A percentile compares a stretch with the other conserved stretches of the same genome.
Evolutionary conservation across 345 rosid genomes (phyloP).

Genomic region (Linum usitatissimum): DNA sequence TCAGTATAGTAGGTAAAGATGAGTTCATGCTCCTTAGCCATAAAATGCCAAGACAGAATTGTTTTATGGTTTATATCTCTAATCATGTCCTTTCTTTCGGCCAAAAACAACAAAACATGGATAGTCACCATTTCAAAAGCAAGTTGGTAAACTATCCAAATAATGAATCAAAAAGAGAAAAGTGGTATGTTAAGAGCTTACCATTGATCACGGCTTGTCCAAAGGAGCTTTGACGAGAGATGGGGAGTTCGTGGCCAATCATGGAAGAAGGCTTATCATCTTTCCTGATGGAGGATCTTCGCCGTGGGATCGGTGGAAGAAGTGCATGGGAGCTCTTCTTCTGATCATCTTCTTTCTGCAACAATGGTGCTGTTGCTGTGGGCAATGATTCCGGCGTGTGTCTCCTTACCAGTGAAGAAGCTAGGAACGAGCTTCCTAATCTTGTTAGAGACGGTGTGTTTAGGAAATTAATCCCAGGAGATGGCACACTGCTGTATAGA

Average conservation of each 20-base stretch:
- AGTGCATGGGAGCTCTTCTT: constrained; percentile 38
- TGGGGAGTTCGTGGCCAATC: constrained; percentile 43
- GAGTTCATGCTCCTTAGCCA: no score
- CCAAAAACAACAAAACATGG: background rate
- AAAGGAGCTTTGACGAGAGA: constrained; percentile 51
- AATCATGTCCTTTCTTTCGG: no score
- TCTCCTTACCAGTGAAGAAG: constrained; percentile 49
- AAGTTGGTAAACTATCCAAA: background rate
- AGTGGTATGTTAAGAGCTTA: constrained; percentile 16
- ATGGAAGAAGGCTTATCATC: constrained; percentile 32
- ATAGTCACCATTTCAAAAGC: background rate
- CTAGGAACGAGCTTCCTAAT: constrained; percentile 55
- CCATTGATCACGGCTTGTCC: constrained; percentile 83
- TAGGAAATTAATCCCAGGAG: constrained; percentile 58
- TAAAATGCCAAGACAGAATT: no score
- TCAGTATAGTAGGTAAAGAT: no score
- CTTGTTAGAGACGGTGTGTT: constrained; percentile 50
- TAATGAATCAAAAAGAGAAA: background rate
- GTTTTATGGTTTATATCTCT: no score
- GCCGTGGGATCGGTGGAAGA: constrained; percentile 36
- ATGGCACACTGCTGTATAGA: constrained; percentile 67
- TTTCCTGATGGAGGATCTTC: constrained; percentile 25
- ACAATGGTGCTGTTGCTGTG: constrained; percentile 39
- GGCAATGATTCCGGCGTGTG: constrained; percentile 51
- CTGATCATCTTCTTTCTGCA: constrained; percentile 33